Evolutionary conservation across 257 asterid species (phyloP).

Genomic region (Paraleonurus japonicus): DNA sequence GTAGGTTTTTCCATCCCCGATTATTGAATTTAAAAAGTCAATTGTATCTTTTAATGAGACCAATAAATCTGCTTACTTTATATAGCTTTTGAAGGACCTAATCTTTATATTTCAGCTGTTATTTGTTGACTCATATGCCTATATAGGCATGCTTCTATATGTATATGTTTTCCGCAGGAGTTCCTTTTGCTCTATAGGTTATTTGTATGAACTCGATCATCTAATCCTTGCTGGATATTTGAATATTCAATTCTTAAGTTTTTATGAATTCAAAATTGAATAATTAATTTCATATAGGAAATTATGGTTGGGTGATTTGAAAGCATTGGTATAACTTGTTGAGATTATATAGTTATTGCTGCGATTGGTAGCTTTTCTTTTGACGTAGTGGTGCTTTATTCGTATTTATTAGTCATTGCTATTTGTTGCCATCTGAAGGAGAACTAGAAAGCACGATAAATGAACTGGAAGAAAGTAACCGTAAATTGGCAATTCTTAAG

Average conservation of each 20-base stretch:
- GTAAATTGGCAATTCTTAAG: conserved; percentile 64
- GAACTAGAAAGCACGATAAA: conserved; percentile 63
- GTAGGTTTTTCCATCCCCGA: neutral
- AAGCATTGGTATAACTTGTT: neutral
- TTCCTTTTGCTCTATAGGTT: neutral
- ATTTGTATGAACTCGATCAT: neutral
- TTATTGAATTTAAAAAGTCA: neutral
- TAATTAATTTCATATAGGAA: neutral
- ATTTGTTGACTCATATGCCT: neutral
- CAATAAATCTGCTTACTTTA: neutral
- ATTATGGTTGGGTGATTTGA: neutral
- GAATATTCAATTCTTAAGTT: neutral
- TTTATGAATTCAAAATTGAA: neutral
- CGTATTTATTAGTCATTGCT: neutral
- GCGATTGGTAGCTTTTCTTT: neutral
- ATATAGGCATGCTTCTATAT: neutral
- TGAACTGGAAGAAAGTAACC: conserved; percentile 80
- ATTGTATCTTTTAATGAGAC: neutral
- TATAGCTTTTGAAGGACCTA: neutral
- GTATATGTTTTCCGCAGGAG: neutral
- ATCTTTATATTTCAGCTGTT: neutral
- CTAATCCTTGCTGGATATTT: neutral
- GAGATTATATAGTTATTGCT: neutral
- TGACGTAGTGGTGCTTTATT: neutral
- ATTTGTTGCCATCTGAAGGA: conserved; percentile 46